Evolutionary conservation across 345 rosid species (phyloP).

Genomic region (Streptanthus diversifolius): DNA sequence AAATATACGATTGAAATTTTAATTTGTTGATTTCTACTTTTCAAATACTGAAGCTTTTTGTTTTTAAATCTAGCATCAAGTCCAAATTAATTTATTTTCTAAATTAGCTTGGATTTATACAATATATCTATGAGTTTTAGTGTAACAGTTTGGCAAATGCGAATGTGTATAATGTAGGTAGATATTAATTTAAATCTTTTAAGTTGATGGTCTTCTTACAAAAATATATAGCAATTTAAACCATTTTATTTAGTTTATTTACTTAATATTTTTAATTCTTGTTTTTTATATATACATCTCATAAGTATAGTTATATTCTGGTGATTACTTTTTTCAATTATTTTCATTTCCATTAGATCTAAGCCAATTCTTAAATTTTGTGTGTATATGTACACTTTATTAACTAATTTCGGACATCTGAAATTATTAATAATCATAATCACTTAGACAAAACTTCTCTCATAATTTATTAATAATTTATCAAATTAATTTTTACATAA

Average conservation of each 20-base stretch:
- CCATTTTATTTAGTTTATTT: neutral
- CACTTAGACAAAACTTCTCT: neutral
- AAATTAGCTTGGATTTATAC: neutral
- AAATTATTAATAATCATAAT: neutral
- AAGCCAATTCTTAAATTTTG: neutral
- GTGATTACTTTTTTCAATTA: neutral
- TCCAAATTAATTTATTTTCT: neutral
- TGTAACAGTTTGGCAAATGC: neutral
- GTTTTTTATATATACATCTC: neutral
- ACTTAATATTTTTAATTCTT: neutral
- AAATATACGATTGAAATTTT: neutral
- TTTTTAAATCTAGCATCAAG: neutral
- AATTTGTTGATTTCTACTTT: neutral
- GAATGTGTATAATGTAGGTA: neutral
- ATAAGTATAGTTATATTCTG: neutral
- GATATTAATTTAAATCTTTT: neutral
- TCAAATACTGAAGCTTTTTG: neutral
- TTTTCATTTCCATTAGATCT: no score
- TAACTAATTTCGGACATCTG: neutral
- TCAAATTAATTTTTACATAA: neutral
- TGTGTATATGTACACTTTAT: neutral
- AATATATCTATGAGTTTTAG: neutral
- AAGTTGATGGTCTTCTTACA: neutral
- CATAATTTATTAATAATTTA: neutral
- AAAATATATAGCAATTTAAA: no score